phyloP scores from a whole-genome alignment of 176 grass and related monocot species.

The Zea luxurians region DNA sequence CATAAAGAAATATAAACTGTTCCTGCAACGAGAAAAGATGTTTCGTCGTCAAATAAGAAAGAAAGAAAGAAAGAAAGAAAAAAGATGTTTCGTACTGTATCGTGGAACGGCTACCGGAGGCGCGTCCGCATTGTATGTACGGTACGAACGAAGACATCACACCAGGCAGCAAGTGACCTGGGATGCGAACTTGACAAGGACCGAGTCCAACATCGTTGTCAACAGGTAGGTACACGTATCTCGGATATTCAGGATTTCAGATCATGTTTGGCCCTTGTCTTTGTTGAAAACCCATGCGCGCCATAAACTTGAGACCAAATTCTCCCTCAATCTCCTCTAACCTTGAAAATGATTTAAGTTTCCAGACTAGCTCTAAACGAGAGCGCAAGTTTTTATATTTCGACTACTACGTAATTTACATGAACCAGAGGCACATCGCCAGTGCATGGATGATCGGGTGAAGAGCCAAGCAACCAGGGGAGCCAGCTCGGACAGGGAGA shows the following conservation, averaged over 20 bases:
- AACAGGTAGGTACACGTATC: slow-evolving; percentile 30
- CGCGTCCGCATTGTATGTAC: neutral
- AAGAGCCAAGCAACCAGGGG: neutral
- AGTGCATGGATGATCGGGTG: neutral
- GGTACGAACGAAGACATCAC: neutral
- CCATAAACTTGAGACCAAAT: neutral
- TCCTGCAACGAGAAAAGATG: neutral
- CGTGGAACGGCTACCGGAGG: slow-evolving; percentile 17
- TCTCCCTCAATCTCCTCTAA: no score
- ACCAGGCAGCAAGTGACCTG: neutral
- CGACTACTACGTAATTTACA: no score
- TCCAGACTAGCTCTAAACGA: no score
- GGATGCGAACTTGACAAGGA: slow-evolving; percentile 30
- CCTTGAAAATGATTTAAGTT: no score
- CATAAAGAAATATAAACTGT: neutral
- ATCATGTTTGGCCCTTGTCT: slow-evolving; percentile 26
- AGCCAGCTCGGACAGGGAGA: neutral
- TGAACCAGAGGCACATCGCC: no score
- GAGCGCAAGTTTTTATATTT: no score
- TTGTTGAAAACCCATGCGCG: neutral
- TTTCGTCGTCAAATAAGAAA: neutral
- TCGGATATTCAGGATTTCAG: neutral
- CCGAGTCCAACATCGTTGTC: slow-evolving; percentile 22
- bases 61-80: neutral
- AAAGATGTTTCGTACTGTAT: neutral